Conservation (phyloP, 495 filamentous ascomycete species). For the Emericellopsis terricola region DNA sequence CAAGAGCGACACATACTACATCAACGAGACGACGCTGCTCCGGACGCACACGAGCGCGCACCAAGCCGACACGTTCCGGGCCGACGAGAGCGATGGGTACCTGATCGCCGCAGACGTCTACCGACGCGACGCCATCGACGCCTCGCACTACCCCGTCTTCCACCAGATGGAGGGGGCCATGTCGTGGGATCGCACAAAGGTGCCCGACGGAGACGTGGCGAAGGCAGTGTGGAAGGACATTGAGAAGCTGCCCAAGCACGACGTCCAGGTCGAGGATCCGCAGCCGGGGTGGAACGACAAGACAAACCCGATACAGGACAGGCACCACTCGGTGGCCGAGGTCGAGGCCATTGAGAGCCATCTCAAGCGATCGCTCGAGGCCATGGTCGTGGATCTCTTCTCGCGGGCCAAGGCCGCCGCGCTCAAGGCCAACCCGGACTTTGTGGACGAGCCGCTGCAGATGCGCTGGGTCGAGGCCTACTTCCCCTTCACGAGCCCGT, state of each 20-base stretch:
- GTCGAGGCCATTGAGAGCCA: constrained; percentile 70
- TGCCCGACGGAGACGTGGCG: constrained; percentile 40
- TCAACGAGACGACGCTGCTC: constrained; percentile 69
- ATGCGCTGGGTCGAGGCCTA: constrained; percentile 94
- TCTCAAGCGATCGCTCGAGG: constrained; percentile 75
- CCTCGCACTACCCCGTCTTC: constrained; percentile 89
- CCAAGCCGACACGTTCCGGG: constrained; percentile 70
- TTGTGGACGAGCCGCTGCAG: constrained; percentile 46
- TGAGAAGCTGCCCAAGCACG: constrained; percentile 46
- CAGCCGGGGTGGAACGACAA: constrained; percentile 64
- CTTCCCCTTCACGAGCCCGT: constrained; percentile 88
- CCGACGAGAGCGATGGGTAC: constrained; percentile 57
- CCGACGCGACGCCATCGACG: constrained; percentile 83
- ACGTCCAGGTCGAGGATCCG: constrained; percentile 63
- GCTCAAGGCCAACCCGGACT: constrained; percentile 26
- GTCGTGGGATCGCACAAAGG: constrained; percentile 60
- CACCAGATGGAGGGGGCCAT: constrained; percentile 96
- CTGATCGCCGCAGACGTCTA: constrained; percentile 94
- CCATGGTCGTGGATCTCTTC: constrained; percentile 81
- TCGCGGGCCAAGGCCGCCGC: constrained; percentile 54
- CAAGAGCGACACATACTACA: constrained; percentile 86
- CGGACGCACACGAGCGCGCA: constrained; percentile 91
- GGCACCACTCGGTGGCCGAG: constrained; percentile 54
- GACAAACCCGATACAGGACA: constrained; percentile 65
- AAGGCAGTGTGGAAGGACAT: constrained; percentile 47